phyloP scores from a whole-genome alignment of 1,139 yeast genomes.

The Candida sojae region DNA sequence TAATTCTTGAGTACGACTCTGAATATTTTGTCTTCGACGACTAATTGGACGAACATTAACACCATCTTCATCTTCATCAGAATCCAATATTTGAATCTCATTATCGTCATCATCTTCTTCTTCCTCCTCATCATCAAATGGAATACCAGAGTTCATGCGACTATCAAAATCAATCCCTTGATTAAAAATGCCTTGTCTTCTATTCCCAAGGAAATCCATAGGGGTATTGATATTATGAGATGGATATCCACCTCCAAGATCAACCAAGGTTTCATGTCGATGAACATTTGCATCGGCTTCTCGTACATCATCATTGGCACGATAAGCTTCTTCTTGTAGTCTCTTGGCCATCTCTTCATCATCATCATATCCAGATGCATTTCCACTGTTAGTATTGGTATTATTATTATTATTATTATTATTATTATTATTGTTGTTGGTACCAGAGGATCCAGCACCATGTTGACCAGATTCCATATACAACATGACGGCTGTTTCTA shows the following conservation, averaged over 20 bases:
- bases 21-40: conserved; percentile 33
- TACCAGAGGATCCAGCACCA: conserved; percentile 16
- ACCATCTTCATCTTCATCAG: conserved; percentile 3
- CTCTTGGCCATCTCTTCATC: conserved; percentile 67
- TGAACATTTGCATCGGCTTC: conserved; percentile 79
- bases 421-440: conserved; percentile 1
- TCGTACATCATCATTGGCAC: conserved; percentile 33
- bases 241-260: conserved; percentile 18
- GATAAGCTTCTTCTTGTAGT: conserved; percentile 67
- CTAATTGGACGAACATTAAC: conserved; percentile 16
- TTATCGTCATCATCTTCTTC: conserved; percentile 32
- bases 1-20: conserved; percentile 33
- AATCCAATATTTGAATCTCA: conserved; percentile 17
- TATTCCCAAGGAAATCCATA: conserved; percentile 43
- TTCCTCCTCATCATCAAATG: conserved; percentile 25
- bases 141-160: conserved; percentile 23
- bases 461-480: conserved; percentile 63
- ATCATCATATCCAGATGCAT: conserved; percentile 19
- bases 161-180: conserved; percentile 39
- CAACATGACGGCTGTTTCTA: conserved; percentile 84
- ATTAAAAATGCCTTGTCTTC: conserved; percentile 45
- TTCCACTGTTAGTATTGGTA: conserved; percentile 4
- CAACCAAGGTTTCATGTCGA: conserved; percentile 77
- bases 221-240: conserved; percentile 19
- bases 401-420: no score